Percentiles rank a stretch among this genome's conserved stretches.
Conservation (phyloP, 2,329 filamentous ascomycete species). For the Trichoderma atroviride region DNA sequence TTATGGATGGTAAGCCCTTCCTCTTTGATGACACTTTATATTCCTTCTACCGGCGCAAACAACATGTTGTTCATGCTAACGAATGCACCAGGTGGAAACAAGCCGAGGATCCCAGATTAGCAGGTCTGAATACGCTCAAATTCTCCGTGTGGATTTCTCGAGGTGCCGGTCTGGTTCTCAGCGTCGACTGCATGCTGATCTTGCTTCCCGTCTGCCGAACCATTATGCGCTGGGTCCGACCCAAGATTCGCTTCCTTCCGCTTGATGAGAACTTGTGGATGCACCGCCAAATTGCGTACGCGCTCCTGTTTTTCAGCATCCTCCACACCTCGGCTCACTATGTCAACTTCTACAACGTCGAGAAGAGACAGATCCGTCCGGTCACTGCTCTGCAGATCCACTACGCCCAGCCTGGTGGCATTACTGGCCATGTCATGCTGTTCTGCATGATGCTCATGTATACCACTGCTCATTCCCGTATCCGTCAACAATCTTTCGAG, state of each 20-base stretch:
- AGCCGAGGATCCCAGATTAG: conserved; percentile 65
- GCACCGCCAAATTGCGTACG: conserved; percentile 90
- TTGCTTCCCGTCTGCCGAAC: conserved; percentile 94
- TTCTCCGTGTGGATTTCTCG: conserved; percentile 97
- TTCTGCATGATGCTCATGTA: conserved; percentile 99
- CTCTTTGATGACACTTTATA: not conserved
- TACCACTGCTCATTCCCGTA: conserved; percentile 89
- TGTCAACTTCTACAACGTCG: conserved; percentile 98
- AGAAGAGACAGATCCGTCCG: conserved; percentile 78
- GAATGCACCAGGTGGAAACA: conserved; percentile 72
- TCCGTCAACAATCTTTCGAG: conserved; percentile 95
- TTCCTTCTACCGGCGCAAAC: not conserved
- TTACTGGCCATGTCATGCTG: conserved; percentile 96
- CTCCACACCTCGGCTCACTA: conserved; percentile 83
- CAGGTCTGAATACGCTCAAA: conserved; percentile 75
- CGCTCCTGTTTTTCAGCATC: conserved; percentile 79
- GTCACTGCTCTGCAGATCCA: conserved; percentile 86
- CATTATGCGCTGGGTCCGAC: conserved; percentile 78
- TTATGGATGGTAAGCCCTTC: conserved; percentile 72
- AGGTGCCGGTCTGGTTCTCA: conserved; percentile 84
- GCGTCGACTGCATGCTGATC: conserved; percentile 83
- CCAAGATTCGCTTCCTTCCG: conserved; percentile 84
- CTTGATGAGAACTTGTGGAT: conserved; percentile 98
- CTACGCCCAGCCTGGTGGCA: conserved; percentile 83
- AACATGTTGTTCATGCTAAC: not conserved